Evolutionary conservation across 2,329 filamentous ascomycete genomes (phyloP).

Genomic region (Aureobasidium lini): DNA sequence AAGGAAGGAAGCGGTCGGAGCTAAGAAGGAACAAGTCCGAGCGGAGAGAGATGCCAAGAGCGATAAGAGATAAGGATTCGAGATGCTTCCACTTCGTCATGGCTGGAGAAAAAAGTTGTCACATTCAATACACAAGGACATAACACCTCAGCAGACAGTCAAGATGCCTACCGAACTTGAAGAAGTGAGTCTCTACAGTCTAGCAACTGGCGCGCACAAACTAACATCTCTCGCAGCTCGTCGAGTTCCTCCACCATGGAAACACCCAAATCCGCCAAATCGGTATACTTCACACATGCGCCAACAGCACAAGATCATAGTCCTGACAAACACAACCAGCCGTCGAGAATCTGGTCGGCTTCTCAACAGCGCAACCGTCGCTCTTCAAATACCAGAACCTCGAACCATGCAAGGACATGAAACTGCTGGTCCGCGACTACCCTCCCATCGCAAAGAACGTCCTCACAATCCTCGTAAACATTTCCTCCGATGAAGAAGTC

Average conservation of each 20-base stretch:
- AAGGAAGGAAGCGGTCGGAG: too few species aligned
- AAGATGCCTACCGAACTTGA: conserved; percentile 45
- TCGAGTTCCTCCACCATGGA: conserved; percentile 86
- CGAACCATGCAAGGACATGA: conserved; percentile 76
- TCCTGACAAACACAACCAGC: conserved; percentile 41
- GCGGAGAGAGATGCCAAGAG: not conserved
- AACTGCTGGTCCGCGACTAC: conserved; percentile 78
- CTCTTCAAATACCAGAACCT: conserved; percentile 80
- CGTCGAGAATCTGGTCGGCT: conserved; percentile 79
- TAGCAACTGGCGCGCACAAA: not conserved
- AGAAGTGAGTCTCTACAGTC: conserved; percentile 29
- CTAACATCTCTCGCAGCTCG: conserved; percentile 51
- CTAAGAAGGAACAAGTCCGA: too few species aligned
- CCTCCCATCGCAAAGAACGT: conserved; percentile 90
- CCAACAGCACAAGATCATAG: not conserved
- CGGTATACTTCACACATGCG: conserved; percentile 39
- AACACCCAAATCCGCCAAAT: conserved; percentile 85
- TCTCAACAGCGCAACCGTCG: conserved; percentile 63
- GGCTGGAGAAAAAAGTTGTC: conserved; percentile 3
- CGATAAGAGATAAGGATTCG: conserved; percentile 10
- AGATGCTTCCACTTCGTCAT: not conserved
- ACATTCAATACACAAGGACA: not conserved
- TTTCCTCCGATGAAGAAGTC: conserved; percentile 69
- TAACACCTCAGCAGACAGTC: not conserved
- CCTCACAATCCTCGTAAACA: conserved; percentile 80